phyloP scores from a whole-genome alignment of 306 rosid species.

The Boehmeria nivea region DNA sequence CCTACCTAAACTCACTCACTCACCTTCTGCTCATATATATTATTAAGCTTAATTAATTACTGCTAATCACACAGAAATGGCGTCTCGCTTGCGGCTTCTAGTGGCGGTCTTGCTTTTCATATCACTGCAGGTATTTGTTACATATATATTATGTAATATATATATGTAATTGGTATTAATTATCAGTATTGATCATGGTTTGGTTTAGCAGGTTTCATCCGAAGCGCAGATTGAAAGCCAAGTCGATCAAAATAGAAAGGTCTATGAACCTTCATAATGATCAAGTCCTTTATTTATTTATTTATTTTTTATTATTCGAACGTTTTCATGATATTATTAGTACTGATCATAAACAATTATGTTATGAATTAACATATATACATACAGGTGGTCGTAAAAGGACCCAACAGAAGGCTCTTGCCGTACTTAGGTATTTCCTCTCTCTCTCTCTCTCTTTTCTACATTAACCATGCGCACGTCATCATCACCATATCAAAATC shows the following conservation, averaged over 20 bases:
- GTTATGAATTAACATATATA: too few relatives aligned
- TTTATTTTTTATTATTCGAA: not conserved
- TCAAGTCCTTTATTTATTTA: too few relatives aligned
- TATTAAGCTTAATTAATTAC: too few relatives aligned
- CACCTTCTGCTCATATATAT: too few relatives aligned
- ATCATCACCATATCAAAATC: not conserved
- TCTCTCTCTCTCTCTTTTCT: not conserved
- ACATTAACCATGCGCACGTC: not conserved
- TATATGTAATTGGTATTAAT: not conserved
- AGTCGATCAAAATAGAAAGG: slow-evolving; percentile 19
- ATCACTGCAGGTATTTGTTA: slow-evolving; percentile 5
- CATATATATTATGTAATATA: not conserved
- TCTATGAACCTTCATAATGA: not conserved
- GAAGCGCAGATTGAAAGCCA: slow-evolving; percentile 16
- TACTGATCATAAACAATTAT: not conserved
- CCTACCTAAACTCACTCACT: not conserved
- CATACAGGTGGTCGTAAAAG: slow-evolving; percentile 18
- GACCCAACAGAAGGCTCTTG: slow-evolving; percentile 28
- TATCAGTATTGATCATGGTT: not conserved
- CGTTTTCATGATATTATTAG: not conserved
- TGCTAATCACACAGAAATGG: slow-evolving; percentile 6
- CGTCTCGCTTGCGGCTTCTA: slow-evolving; percentile 22
- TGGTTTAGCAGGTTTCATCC: slow-evolving; percentile 16
- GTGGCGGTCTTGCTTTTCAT: slow-evolving; percentile 10
- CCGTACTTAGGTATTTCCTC: slow-evolving; percentile 13